Conservation (phyloP, 345 rosid genomes). For the Microthlaspi erraticum region DNA sequence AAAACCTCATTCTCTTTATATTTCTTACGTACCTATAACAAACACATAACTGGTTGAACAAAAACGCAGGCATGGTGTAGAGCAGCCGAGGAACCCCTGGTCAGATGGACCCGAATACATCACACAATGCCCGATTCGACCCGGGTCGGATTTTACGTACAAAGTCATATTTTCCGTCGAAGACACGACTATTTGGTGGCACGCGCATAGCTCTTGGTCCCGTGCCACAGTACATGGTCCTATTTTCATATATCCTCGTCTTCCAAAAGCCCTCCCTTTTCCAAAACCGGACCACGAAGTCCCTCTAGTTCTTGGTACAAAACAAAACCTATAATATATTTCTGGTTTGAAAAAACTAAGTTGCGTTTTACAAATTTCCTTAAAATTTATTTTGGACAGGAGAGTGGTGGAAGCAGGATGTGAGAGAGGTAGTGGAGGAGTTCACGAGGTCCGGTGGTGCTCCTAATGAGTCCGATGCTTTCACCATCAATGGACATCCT, state of each 20-base stretch:
- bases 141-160: slow-evolving; percentile 38
- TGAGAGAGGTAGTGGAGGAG: slow-evolving; percentile 29
- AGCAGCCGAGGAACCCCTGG: slow-evolving; percentile 50
- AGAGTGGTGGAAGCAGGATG: slow-evolving; percentile 57
- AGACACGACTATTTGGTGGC: slow-evolving; percentile 57
- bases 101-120: slow-evolving; percentile 51
- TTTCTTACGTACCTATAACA: neutral
- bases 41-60: neutral
- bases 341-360: neutral
- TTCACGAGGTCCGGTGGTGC: slow-evolving; percentile 36
- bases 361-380: neutral
- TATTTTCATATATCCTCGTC: slow-evolving; percentile 42
- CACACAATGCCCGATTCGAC: slow-evolving; percentile 52
- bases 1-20: neutral
- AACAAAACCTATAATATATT: neutral
- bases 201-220: slow-evolving; percentile 51
- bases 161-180: slow-evolving; percentile 39
- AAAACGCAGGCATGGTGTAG: slow-evolving; percentile 52
- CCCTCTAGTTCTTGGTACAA: slow-evolving; percentile 30
- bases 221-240: slow-evolving; percentile 55
- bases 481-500: slow-evolving; percentile 59
- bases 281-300: slow-evolving; percentile 46
- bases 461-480: slow-evolving; percentile 53
- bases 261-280: slow-evolving; percentile 33
- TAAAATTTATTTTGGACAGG: slow-evolving; percentile 18